Evolutionary conservation across 371 early-diverging fungal genomes (phyloP), one percentile per base, ranked within the genome.

Genomic region (Saksenaea vasiformis): DNA sequence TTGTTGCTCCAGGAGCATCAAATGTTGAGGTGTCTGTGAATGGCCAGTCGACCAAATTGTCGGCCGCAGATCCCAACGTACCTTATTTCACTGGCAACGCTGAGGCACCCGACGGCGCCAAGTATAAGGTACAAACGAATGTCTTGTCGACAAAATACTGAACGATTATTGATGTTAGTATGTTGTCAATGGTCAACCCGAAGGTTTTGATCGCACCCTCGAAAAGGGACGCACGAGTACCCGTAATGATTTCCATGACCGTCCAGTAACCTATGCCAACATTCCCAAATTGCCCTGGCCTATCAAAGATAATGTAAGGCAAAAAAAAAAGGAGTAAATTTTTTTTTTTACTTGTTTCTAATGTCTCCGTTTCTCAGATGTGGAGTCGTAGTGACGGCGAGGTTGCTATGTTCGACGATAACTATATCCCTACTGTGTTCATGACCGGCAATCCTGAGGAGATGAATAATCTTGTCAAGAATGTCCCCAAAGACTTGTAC

Each of bases 371-470:
- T 43, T 27, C n/a, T n/a, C 41, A 65, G 63, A 65, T 72, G 62
- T 81, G 81, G 81, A 71, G 73, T 17, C 80, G 82, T 56, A 71
- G 74, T 15, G 76, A 70, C 17, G 55, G 73, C 15, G 64, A 68
- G 61, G 63, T 78, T 36, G 58, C 82, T 15, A 61, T 79, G 36
- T 85, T 81, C 66, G 84, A 85, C 62, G 61, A 65, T 53, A 85
- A 85, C 64, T 85, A 84, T 71, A 77, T 85, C 58, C 82, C 86
- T 43, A 72, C 78, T 36, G 64, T 85, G 58, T 83, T 81, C 54
- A 70, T 82, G 51, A 73, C 62, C 26, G 84, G 74, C 9, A 54
- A 75, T 24, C 51, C 59, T 8, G 53, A 43, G 3, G 61, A 72
- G 11, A 68, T 82, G 64, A 34, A 77, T 26, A 56, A 64, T 4